Base-by-base conservation (phyloP, 2,329 filamentous ascomycete genomes). In the Byssothecium circinans region DNA sequence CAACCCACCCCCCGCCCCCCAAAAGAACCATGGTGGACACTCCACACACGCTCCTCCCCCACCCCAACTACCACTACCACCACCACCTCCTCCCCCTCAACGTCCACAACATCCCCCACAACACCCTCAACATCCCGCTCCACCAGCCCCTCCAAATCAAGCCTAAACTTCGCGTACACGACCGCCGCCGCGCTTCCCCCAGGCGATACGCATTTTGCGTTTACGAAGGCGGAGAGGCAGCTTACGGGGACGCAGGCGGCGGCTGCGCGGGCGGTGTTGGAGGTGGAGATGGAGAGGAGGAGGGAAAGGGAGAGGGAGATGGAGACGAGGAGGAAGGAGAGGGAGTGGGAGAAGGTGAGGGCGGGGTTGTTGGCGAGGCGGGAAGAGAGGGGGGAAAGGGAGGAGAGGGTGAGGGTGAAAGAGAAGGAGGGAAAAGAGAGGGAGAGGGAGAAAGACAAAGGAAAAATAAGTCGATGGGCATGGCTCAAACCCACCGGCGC, bases 401-500 rank as follows among this genome's bases (percentile, higher is more conserved):
- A 6, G 10, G 23, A 25, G 23, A n/a, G n/a, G n/a, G n/a, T n/a
- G n/a, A n/a, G 25, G 25, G 11, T 7, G 49, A 18, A 32, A 27
- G 12, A 35, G 35, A 14, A 15, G 39, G 22, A 54, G 49, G 22
- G 32, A 36, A 23, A 12, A 35, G 6, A 8, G 14, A 32, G 29
- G 10, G 29, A 32, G 14, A 27, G 40, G 15, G 56, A 51, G 25
- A 45, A 41, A 17, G 23, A 33, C 2, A 29, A 47, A 4, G 47
- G 47, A 0, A 42, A 52, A 4, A 47, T 50, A 2, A 60, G 57
- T 17, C 56, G 59, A 15, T 64, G 54, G 55, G 60, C 61, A 2
- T 66, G 65, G 65, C 56, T 62, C 11, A 52, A 56, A 3, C 53
- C 57, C 2, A 17, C 50, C n/a, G n/a, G n/a, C n/a, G n/a, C n/a